Conservation (phyloP, 768 basidiomycete species). For the Trametes cinnabarina region DNA sequence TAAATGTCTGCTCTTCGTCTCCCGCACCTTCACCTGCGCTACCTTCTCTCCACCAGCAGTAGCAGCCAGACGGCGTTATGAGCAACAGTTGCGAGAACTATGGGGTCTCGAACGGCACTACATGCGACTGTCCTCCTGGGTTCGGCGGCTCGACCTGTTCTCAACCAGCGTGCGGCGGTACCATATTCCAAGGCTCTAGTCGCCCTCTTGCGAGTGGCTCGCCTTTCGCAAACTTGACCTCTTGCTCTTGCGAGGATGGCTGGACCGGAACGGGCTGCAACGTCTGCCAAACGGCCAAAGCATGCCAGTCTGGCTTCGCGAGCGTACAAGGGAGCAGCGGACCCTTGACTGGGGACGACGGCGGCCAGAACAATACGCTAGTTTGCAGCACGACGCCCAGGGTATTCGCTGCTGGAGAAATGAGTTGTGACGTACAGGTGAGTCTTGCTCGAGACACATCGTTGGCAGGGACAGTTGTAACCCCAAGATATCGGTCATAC, state of each 20-base stretch:
- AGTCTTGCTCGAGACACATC: no score
- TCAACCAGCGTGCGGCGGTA: constrained; percentile 74
- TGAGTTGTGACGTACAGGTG: constrained; percentile 84
- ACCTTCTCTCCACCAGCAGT: neutral
- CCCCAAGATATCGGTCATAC: no score
- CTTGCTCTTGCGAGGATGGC: constrained; percentile 68
- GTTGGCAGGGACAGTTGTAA: no score
- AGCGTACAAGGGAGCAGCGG: constrained; percentile 29
- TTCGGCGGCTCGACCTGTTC: constrained; percentile 74
- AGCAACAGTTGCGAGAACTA: constrained; percentile 60
- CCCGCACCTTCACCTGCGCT: neutral
- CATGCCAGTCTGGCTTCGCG: constrained; percentile 64
- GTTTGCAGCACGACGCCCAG: constrained; percentile 67
- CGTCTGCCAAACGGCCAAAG: constrained; percentile 65
- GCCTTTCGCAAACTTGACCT: constrained; percentile 63
- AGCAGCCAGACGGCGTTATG: neutral
- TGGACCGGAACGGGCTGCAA: constrained; percentile 82
- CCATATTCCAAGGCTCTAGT: constrained; percentile 68
- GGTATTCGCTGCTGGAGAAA: constrained; percentile 77
- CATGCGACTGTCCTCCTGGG: constrained; percentile 78
- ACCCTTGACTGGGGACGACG: constrained; percentile 21
- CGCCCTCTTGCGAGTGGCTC: constrained; percentile 49
- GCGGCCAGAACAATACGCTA: constrained; percentile 58
- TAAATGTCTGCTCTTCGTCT: neutral
- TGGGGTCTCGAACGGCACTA: constrained; percentile 52